Evolutionary conservation across 306 rosid species (phyloP).

Genomic region (Castanopsis chinensis): DNA sequence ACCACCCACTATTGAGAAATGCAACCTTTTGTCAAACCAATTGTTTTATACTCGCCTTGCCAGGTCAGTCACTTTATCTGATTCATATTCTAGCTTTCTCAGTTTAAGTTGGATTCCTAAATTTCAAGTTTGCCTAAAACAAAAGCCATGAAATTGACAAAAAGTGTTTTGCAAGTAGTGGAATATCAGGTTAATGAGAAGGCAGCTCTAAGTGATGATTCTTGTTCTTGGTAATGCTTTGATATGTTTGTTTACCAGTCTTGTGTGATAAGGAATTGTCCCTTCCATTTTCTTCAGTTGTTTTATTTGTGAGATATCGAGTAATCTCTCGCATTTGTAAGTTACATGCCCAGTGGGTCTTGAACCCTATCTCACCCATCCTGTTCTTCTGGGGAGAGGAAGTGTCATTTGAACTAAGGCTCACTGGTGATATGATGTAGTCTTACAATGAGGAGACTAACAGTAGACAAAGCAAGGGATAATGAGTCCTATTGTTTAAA

Average conservation of each 20-base stretch:
- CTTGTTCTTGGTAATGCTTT: background rate
- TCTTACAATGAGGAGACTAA: background rate
- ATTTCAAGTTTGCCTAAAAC: background rate
- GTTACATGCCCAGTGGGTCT: too few relatives aligned
- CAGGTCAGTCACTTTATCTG: conserved; percentile 14
- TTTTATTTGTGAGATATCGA: background rate
- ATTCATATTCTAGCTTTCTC: background rate
- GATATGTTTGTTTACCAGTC: background rate
- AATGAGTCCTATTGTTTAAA: background rate
- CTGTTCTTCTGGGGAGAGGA: too few relatives aligned
- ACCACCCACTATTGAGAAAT: conserved; percentile 32
- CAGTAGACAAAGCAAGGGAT: background rate
- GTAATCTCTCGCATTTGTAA: too few relatives aligned
- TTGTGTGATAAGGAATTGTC: background rate
- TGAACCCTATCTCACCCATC: too few relatives aligned
- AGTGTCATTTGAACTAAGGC: too few relatives aligned
- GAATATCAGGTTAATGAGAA: background rate
- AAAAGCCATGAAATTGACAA: too few relatives aligned
- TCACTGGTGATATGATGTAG: too few relatives aligned
- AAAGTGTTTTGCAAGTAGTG: too few relatives aligned
- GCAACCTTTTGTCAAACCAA: conserved; percentile 29
- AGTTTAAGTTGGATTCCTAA: background rate
- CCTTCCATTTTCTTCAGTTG: background rate
- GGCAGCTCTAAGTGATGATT: background rate
- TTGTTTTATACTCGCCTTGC: conserved; percentile 38